Evolutionary conservation across 768 basidiomycete species (phyloP).

Genomic region (Boletus reticulatus): DNA sequence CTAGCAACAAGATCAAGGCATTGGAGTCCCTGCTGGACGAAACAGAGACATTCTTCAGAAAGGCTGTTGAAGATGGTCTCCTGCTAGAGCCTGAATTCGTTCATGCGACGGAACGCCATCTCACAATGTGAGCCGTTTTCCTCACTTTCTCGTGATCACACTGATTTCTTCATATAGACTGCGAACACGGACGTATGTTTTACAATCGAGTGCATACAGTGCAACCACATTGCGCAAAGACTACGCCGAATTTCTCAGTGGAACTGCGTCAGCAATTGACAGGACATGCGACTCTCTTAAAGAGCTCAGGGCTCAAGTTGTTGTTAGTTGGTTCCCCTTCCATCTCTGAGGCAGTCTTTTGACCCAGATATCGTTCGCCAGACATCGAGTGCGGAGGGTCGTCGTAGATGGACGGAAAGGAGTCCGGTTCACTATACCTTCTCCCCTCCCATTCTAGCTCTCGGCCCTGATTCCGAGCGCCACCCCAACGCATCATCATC

Average conservation of each 20-base stretch:
- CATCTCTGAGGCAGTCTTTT: background rate
- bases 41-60: background rate
- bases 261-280: constrained; percentile 3
- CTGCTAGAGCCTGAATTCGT: background rate
- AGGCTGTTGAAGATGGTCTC: constrained; percentile 5
- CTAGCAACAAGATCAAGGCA: constrained; percentile 2
- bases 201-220: background rate
- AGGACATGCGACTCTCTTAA: background rate
- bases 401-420: background rate
- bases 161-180: background rate
- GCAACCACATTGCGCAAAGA: background rate
- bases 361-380: background rate
- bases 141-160: background rate
- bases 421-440: background rate
- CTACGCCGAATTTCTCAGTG: background rate
- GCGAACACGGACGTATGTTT: background rate
- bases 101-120: background rate
- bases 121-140: background rate
- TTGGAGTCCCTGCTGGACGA: constrained; percentile 2
- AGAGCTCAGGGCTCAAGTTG: background rate
- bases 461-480: fast-evolving
- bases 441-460: too few relatives aligned
- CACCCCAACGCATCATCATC: fast-evolving
- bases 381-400: background rate
- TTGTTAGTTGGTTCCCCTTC: background rate